Conservation (phyloP, 352 stramenopile species). For the Elongisporangium senticosum region DNA sequence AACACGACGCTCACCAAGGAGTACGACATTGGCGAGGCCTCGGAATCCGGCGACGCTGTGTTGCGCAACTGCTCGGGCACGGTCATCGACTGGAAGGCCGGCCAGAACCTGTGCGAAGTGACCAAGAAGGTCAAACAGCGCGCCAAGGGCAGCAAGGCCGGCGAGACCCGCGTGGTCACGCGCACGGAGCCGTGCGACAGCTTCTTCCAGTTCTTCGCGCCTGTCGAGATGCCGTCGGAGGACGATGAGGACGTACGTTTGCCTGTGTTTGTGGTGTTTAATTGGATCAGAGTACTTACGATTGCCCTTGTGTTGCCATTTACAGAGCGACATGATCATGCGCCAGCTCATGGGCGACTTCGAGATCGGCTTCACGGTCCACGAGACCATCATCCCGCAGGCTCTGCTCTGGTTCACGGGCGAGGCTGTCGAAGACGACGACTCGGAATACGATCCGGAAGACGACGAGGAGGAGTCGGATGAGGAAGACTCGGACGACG, state of each 20-base stretch:
- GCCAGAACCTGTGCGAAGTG: constrained; percentile 79
- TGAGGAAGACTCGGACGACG: constrained; percentile 46
- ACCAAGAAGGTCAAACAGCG: constrained; percentile 87
- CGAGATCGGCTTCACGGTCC: constrained; percentile 83
- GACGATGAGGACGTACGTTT: constrained; percentile 69
- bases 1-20: constrained; percentile 80
- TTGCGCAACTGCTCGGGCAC: constrained; percentile 72
- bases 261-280: constrained; percentile 6
- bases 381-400: constrained; percentile 86
- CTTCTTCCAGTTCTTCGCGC: constrained; percentile 87
- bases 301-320: constrained; percentile 10
- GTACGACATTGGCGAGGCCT: constrained; percentile 85
- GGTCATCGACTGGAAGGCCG: constrained; percentile 76
- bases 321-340: constrained; percentile 82
- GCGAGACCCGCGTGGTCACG: constrained; percentile 68
- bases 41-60: constrained; percentile 71
- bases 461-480: constrained; percentile 66
- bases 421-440: constrained; percentile 65
- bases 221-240: constrained; percentile 81
- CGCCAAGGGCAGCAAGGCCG: constrained; percentile 62
- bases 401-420: constrained; percentile 85
- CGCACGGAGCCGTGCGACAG: constrained; percentile 80
- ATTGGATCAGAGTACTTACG: constrained; percentile 5
- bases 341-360: constrained; percentile 79
- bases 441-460: constrained; percentile 81